Evolutionary conservation across 805 yeast species (phyloP), one percentile per base, ranked within the genome.

Genomic region (Starmerella sirachaensis): DNA sequence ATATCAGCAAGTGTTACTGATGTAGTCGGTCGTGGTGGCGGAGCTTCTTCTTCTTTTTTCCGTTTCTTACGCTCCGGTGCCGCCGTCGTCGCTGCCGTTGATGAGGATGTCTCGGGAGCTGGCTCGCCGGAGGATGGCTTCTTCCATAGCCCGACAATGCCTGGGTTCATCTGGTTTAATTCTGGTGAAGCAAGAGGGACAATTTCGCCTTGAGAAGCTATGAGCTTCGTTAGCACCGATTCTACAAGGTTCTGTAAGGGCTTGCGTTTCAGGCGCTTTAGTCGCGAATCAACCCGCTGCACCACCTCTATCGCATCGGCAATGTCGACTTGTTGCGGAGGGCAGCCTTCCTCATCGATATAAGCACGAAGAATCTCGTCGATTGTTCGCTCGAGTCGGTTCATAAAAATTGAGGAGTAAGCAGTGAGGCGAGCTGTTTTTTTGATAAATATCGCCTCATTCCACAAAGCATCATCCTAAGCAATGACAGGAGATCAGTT

Each of bases 81-180:
- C n/a, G 29, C 34, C 22, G 10, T 22, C 20, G 20, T 10, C 28
- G 16, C 23, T 18, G 19, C 12, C 18, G 28, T 16, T 12, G 26
- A 16, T 31, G 29, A 8, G 30, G n/a, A n/a, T n/a, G n/a, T n/a
- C n/a, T n/a, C n/a, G n/a, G n/a, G 30, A 9, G 29, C 19, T 31
- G 35, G 38, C 35, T 33, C 38, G 10, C 38, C 40, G 23, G 31
- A 7, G 17, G 25, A 11, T 1, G 3, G 47, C 19, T 9, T 20
- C 20, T 54, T 48, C 95, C 96, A 86, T 33, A 74, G 56, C 14
- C 73, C 66, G 0, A 80, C 80, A 2, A 86, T 78, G 16, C 78
- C 72, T 52, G 77, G 82, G 56, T 88, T 88, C 61, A 84, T 68
- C 3, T 69, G 62, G 50, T 86, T 86, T 3, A 65, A 55, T 40